A percentile compares a stretch with the other conserved stretches of the same genome.
Conservation (phyloP, 2,329 filamentous ascomycete genomes). For the Fusarium chuoi region DNA sequence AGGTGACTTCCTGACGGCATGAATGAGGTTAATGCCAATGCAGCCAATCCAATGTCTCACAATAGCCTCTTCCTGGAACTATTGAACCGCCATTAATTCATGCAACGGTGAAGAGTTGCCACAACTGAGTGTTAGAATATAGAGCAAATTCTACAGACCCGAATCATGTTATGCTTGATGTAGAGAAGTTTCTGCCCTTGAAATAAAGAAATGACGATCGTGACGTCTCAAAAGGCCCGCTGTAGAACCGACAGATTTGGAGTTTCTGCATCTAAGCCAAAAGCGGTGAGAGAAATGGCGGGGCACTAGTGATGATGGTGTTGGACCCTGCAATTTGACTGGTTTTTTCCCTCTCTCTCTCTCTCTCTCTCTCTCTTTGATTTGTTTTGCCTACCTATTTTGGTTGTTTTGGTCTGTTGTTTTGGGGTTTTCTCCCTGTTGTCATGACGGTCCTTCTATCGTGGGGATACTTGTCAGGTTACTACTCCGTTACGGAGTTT, state of each 20-base stretch:
- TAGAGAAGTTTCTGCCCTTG: neutral
- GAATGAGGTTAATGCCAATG: slow-evolving; percentile 7
- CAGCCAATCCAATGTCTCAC: slow-evolving; percentile 6
- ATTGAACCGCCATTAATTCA: neutral
- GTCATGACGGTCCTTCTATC: neutral
- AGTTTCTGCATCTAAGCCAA: slow-evolving; percentile 31
- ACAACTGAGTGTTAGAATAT: neutral
- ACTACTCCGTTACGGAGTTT: neutral
- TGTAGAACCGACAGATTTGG: slow-evolving; percentile 6
- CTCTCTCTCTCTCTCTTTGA: neutral
- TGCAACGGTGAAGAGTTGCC: neutral
- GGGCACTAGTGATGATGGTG: slow-evolving; percentile 24
- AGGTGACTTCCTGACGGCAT: neutral
- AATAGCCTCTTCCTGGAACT: neutral
- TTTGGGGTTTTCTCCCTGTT: neutral
- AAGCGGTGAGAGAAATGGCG: slow-evolving; percentile 35
- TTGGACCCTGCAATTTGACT: slow-evolving; percentile 42
- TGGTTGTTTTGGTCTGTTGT: neutral
- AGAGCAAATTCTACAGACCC: neutral
- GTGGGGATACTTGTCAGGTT: neutral
- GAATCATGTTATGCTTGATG: neutral
- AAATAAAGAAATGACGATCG: neutral
- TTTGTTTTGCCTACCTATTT: slow-evolving; percentile 17
- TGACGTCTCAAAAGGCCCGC: neutral
- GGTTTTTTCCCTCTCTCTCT: slow-evolving; percentile 3